Percentiles rank a stretch among this genome's conserved stretches.
These are phyloP conservation scores for Cyanidioschyzon merolae DNA, from an alignment of 23 red algal species.

Conservation along the genomic window DNA sequence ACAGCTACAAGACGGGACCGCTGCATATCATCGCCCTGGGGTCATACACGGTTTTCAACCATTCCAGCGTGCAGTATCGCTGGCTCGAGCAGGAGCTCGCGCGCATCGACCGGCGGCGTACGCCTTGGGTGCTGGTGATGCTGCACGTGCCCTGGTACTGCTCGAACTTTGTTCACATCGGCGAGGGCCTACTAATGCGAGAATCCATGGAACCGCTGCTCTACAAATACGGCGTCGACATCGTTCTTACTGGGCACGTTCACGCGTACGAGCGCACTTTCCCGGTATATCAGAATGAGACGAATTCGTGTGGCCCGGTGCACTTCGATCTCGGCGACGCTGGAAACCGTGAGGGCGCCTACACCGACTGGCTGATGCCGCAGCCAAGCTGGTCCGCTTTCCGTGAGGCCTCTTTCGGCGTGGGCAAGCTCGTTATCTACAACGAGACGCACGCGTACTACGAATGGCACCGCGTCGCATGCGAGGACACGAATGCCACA, in stretches of 20 bases:
- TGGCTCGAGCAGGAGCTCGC: slow-evolving; percentile 12
- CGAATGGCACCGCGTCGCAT: slow-evolving; percentile 18
- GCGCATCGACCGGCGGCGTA: background rate
- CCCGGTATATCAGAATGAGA: slow-evolving; percentile 8
- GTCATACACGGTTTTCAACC: slow-evolving; percentile 13
- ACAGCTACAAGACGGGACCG: slow-evolving; percentile 7
- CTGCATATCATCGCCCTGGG: slow-evolving; percentile 7
- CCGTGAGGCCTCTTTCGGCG: slow-evolving; percentile 12
- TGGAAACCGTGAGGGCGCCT: slow-evolving; percentile 11
- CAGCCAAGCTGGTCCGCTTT: slow-evolving; percentile 10
- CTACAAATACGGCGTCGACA: slow-evolving; percentile 15
- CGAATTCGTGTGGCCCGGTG: background rate
- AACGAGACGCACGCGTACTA: slow-evolving; percentile 19
- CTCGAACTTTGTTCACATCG: slow-evolving; percentile 17
- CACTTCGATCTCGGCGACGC: slow-evolving; percentile 10
- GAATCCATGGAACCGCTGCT: slow-evolving; percentile 13
- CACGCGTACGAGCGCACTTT: slow-evolving; percentile 13
- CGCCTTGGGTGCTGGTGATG: slow-evolving; percentile 17
- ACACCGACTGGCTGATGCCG: background rate
- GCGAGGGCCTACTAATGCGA: slow-evolving; percentile 1
- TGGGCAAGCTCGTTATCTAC: slow-evolving; percentile 11
- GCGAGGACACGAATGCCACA: slow-evolving; percentile 13
- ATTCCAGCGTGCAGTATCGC: background rate
- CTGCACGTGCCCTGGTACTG: slow-evolving; percentile 19
- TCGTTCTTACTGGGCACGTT: background rate